Evolutionary conservation across 164 flowering plant species (phyloP).

Genomic region (Aristolochia contorta): DNA sequence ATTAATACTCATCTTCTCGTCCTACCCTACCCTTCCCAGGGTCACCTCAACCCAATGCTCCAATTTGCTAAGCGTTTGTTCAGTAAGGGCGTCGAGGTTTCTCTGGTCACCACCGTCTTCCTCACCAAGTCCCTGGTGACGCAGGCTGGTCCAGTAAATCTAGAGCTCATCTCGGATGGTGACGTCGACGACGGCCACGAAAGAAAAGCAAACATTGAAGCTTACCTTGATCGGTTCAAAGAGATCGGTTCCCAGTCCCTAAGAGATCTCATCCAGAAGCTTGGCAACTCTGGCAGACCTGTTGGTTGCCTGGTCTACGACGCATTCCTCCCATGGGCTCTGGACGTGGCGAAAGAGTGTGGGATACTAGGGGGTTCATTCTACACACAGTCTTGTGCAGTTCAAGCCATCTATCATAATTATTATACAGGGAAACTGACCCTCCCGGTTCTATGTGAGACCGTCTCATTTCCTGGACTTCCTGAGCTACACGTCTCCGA

Average conservation of each 20-base stretch:
- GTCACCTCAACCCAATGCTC: constrained; percentile 24
- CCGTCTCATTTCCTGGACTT: too few relatives aligned
- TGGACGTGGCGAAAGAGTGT: too few relatives aligned
- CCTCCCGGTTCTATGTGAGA: too few relatives aligned
- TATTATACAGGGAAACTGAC: too few relatives aligned
- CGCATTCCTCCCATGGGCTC: too few relatives aligned
- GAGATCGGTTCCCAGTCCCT: neutral
- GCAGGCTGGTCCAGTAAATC: too few relatives aligned
- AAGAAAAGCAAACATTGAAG: neutral
- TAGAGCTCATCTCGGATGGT: too few relatives aligned
- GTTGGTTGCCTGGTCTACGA: constrained; percentile 7
- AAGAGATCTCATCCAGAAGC: neutral
- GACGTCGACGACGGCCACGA: neutral
- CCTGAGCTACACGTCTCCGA: too few relatives aligned
- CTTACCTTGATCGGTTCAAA: constrained; percentile 7
- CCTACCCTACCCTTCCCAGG: constrained; percentile 17
- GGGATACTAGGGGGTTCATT: constrained; percentile 26
- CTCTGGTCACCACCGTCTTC: constrained; percentile 7
- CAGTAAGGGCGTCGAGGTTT: neutral
- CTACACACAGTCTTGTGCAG: constrained; percentile 37
- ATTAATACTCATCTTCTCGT: constrained; percentile 16
- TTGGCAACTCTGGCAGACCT: constrained; percentile 1
- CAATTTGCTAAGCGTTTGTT: constrained; percentile 6
- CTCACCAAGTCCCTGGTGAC: too few relatives aligned
- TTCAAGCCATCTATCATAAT: constrained; percentile 20